Evolutionary conservation across 176 grass and related monocot species (phyloP), one percentile per base, ranked within the genome.

Genomic region (Paspalum vaginatum): DNA sequence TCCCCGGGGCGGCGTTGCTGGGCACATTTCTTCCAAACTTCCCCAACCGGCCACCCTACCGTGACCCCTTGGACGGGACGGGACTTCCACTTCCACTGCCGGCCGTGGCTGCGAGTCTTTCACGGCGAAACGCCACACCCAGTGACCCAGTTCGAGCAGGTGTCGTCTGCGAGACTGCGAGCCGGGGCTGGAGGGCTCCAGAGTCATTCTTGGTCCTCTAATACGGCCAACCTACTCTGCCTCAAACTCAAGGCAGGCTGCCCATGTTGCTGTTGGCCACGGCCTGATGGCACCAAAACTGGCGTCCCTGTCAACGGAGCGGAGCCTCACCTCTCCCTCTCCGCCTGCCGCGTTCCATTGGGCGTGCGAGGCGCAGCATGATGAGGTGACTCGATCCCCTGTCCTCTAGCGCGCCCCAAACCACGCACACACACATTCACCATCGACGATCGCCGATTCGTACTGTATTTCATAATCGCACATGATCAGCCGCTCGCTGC

Each of bases 231-330:
- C 62, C 9, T 55, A 76, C 21, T 27, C 24, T 32, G 3, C 32
- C 32, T 32, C 32, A 24, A 68, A 46, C 11, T 46, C 17, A 24
- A 68, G 12, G 7, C 7, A 32, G 32, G 18, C 61, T 26, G 0
- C 26, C 15, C 41, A 69, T 12, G 60, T 58, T 32, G 15, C 16
- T 53, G 51, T 17, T 22, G n/a, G 64, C 75, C 74, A 73, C 52
- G 75, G 10, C 77, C 59, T 75, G 47, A 26, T 67, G 69, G 43
- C 69, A 51, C 69, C 77, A 81, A 81, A 86, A 75, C 62, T 68
- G 43, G 41, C 11, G 77, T 86, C 85, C 7, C 26, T 44, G 17
- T 87, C 78, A 44, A 44, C 3, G 8, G 68, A 44, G 70, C 38
- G 70, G 76, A 32, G 70, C 22, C 44, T 76, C 32, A 25, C 70